Conservation (phyloP, 225 moss, liverwort and hornwort species). For the Lunularia cruciata region DNA sequence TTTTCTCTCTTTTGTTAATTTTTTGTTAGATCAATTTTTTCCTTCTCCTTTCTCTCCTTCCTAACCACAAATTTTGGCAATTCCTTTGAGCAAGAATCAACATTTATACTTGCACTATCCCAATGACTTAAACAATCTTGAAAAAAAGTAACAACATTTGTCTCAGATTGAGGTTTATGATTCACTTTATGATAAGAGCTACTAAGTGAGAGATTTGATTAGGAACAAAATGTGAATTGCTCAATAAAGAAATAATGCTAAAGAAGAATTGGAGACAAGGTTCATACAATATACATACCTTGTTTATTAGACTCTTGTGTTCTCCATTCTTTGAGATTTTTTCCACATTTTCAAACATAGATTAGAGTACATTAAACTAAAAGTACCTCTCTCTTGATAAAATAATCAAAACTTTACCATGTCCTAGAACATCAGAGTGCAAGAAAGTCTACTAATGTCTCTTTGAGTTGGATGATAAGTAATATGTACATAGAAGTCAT, state of each 20-base stretch:
- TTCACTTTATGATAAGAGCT: neutral
- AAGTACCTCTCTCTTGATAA: neutral
- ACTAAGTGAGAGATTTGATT: neutral
- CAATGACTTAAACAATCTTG: neutral
- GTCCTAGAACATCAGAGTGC: too few species aligned
- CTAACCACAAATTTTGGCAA: conserved; percentile 17
- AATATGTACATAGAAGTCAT: too few species aligned
- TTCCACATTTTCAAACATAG: neutral
- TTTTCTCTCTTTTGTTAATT: neutral
- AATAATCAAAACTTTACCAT: too few species aligned
- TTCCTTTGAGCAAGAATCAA: neutral
- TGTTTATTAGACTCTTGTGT: neutral
- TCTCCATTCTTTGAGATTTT: conserved; percentile 15
- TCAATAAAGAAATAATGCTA: neutral
- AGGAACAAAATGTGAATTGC: neutral
- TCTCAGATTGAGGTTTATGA: too few species aligned
- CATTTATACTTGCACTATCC: neutral
- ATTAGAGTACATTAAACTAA: neutral
- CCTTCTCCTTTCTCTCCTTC: neutral
- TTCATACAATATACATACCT: conserved; percentile 10
- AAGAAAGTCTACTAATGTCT: too few species aligned
- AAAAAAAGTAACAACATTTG: neutral
- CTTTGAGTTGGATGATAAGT: too few species aligned
- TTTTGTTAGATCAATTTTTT: neutral
- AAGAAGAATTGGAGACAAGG: neutral